phyloP scores from a whole-genome alignment of 2,329 filamentous ascomycete genomes.

The Penicillium sp. region DNA sequence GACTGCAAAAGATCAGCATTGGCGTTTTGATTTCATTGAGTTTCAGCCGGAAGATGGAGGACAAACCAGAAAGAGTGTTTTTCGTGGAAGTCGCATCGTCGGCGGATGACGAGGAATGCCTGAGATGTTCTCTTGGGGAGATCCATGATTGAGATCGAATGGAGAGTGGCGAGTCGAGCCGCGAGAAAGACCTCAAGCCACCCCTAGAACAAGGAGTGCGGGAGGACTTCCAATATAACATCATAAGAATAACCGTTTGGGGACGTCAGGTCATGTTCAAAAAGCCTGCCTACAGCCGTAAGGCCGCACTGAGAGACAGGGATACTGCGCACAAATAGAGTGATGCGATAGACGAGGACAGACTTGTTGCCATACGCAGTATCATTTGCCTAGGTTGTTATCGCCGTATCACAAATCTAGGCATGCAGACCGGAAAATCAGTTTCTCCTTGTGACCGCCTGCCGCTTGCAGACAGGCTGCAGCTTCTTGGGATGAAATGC shows the following conservation, averaged over 20 bases:
- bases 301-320: conserved; percentile 8
- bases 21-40: not conserved
- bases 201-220: conserved; percentile 33
- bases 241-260: conserved; percentile 4
- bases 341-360: not conserved
- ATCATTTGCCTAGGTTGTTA: conserved; percentile 21
- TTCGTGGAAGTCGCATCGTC: conserved; percentile 4
- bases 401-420: conserved; percentile 18
- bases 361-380: conserved; percentile 12
- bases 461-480: not conserved
- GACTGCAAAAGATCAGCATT: conserved; percentile 27
- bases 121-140: conserved; percentile 12
- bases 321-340: not conserved
- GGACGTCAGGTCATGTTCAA: conserved; percentile 24
- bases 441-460: conserved; percentile 13
- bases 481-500: too few species aligned
- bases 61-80: conserved; percentile 31
- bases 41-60: not conserved
- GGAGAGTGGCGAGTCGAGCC: conserved; percentile 22
- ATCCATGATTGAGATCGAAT: conserved; percentile 15
- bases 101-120: conserved; percentile 14
- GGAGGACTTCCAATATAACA: conserved; percentile 29
- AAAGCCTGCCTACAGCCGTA: conserved; percentile 16
- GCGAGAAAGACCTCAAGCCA: conserved; percentile 26
- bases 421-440: conserved; percentile 20